phyloP scores from a whole-genome alignment of 352 stramenopile genomes.

The Blastocystis sp. region DNA sequence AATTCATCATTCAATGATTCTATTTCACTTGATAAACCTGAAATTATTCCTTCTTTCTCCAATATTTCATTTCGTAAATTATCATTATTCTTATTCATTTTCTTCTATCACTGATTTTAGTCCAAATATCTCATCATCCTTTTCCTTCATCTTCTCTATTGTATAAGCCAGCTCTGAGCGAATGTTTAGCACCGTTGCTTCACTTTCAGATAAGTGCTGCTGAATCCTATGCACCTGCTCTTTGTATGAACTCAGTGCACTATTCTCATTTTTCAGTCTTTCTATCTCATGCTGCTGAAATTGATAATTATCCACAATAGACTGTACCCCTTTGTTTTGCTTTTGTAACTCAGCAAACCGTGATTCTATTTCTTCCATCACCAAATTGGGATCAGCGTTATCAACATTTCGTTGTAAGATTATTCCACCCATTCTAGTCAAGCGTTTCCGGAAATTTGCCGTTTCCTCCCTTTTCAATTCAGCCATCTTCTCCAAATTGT shows the following conservation, averaged over 20 bases:
- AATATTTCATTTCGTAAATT: neutral
- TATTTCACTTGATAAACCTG: neutral
- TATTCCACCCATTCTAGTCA: neutral
- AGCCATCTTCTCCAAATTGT: neutral
- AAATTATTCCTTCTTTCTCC: neutral
- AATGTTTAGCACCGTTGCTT: neutral
- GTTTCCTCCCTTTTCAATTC: neutral
- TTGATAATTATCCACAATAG: neutral
- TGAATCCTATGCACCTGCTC: neutral
- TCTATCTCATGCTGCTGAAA: neutral
- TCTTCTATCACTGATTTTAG: neutral
- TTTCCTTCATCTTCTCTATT: neutral
- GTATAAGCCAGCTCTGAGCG: neutral
- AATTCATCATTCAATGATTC: neutral
- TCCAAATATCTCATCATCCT: neutral
- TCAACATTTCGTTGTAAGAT: neutral
- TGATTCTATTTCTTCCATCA: slow-evolving; percentile 1
- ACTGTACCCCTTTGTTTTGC: neutral
- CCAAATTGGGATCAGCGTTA: neutral
- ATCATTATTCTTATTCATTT: neutral
- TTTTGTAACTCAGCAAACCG: neutral
- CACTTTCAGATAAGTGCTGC: neutral
- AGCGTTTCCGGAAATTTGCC: neutral
- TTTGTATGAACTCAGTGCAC: neutral
- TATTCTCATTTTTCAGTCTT: neutral